Evolutionary conservation across 768 basidiomycete genomes (phyloP).

Genomic region (Paxillus ammoniavirescens): DNA sequence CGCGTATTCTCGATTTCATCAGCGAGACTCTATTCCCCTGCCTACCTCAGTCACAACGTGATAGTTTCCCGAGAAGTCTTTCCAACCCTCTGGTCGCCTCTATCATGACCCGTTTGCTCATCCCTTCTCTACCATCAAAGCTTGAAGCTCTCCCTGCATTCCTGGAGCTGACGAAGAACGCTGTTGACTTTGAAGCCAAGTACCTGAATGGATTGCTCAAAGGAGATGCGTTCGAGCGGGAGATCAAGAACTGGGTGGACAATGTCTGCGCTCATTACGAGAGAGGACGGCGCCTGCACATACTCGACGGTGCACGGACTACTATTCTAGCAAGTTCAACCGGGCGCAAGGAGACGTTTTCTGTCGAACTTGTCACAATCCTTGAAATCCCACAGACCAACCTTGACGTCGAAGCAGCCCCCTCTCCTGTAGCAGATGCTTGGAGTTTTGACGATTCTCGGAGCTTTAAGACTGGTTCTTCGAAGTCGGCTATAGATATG

Average conservation of each 20-base stretch:
- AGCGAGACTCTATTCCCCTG: slow-evolving; percentile 52
- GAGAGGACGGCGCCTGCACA: slow-evolving; percentile 61
- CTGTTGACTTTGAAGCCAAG: slow-evolving; percentile 64
- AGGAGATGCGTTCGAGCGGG: slow-evolving; percentile 44
- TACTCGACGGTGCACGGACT: slow-evolving; percentile 60
- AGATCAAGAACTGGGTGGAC: slow-evolving; percentile 68
- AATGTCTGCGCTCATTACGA: slow-evolving; percentile 76
- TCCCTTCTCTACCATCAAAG: slow-evolving; percentile 68
- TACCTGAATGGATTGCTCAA: slow-evolving; percentile 51
- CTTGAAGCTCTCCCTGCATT: slow-evolving; percentile 60
- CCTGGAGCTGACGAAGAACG: slow-evolving; percentile 52
- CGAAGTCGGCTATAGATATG: slow-evolving; percentile 22
- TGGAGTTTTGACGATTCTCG: slow-evolving; percentile 47
- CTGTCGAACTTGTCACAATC: slow-evolving; percentile 18
- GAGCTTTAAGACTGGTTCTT: slow-evolving; percentile 25
- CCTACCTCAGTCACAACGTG: slow-evolving; percentile 47
- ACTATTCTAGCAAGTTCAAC: slow-evolving; percentile 43
- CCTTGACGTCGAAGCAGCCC: not conserved
- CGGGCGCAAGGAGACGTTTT: slow-evolving; percentile 22
- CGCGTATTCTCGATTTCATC: slow-evolving; percentile 62
- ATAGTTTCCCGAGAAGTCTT: slow-evolving; percentile 54
- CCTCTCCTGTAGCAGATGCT: slow-evolving; percentile 32
- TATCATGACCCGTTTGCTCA: slow-evolving; percentile 63
- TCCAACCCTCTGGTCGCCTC: slow-evolving; percentile 58
- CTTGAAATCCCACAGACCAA: not conserved